These are phyloP conservation scores for Ophiorrhiza pumila DNA, from an alignment of 257 asterid species.

Conservation along the genomic window DNA sequence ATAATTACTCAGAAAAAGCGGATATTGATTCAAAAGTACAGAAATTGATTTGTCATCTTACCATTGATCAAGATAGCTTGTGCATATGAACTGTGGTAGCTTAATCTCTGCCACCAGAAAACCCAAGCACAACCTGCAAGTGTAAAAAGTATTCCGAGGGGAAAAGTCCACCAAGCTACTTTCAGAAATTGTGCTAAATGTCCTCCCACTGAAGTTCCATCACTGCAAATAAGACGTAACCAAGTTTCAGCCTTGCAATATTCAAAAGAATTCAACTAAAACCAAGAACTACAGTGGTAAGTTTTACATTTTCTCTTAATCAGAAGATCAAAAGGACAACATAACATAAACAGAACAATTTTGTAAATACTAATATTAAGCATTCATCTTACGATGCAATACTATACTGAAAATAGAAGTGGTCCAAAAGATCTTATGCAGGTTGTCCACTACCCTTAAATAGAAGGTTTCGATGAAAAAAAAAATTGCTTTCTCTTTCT, in stretches of 20 bases:
- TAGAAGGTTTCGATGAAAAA: background rate
- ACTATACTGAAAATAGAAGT: background rate
- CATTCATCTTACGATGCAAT: background rate
- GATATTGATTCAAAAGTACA: background rate
- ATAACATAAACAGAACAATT: background rate
- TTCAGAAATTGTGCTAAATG: slow-evolving; percentile 69
- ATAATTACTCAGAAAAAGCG: background rate
- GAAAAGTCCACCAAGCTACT: slow-evolving; percentile 88
- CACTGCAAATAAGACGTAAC: slow-evolving; percentile 36
- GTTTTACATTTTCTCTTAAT: background rate
- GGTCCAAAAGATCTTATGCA: background rate
- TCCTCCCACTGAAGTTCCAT: slow-evolving; percentile 50
- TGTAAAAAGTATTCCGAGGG: slow-evolving; percentile 64
- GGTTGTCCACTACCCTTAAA: background rate
- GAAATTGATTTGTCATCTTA: slow-evolving; percentile 29
- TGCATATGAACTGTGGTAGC: slow-evolving; percentile 68
- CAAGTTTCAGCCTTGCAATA: background rate
- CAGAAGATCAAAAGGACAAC: background rate
- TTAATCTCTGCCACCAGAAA: slow-evolving; percentile 84
- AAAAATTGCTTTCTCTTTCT: background rate
- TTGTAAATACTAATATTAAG: background rate
- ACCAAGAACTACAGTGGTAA: background rate
- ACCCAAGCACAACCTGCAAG: slow-evolving; percentile 56
- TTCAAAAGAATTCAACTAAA: background rate
- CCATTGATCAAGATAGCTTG: slow-evolving; percentile 85